Evolutionary conservation across 192 early-diverging fungal genomes (phyloP).

Genomic region (Linnemannia hyalina): DNA sequence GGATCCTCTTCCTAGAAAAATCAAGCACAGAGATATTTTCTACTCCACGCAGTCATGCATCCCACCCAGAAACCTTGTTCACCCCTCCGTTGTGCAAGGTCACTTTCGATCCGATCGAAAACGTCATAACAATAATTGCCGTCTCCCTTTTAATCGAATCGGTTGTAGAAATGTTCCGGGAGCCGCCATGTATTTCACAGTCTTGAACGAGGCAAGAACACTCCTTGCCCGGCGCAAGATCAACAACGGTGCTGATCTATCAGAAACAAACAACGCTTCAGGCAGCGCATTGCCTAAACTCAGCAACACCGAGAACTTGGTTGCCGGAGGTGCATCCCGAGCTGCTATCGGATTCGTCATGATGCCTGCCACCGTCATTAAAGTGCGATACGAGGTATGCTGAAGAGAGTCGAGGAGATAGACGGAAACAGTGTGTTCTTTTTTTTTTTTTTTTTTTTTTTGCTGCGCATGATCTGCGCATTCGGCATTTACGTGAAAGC

Average conservation of each 20-base stretch:
- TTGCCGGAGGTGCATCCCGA: conserved; percentile 77
- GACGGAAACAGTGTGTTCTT: not conserved
- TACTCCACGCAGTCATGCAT: not conserved
- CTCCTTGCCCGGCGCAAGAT: conserved; percentile 60
- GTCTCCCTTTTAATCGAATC: not conserved
- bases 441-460: not conserved
- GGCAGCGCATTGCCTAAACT: conserved; percentile 58
- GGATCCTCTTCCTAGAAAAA: not conserved
- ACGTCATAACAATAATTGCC: too few species aligned
- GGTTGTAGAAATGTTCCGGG: conserved; percentile 74
- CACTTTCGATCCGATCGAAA: not conserved
- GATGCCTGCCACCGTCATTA: conserved; percentile 96
- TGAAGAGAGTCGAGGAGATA: not conserved
- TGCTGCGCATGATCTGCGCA: not conserved
- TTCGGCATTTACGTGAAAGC: not conserved
- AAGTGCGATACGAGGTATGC: conserved; percentile 88
- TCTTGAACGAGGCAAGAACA: conserved; percentile 72
- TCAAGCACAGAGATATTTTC: not conserved
- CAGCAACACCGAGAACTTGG: conserved; percentile 74
- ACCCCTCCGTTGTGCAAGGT: not conserved
- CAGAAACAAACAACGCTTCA: conserved; percentile 5
- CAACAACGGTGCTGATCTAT: conserved; percentile 24
- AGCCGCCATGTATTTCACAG: conserved; percentile 78
- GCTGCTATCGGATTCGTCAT: conserved; percentile 85
- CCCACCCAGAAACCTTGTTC: not conserved